Evolutionary conservation across 768 basidiomycete species (phyloP), one percentile per base, ranked within the genome.

Genomic region (Mycena polygramma): DNA sequence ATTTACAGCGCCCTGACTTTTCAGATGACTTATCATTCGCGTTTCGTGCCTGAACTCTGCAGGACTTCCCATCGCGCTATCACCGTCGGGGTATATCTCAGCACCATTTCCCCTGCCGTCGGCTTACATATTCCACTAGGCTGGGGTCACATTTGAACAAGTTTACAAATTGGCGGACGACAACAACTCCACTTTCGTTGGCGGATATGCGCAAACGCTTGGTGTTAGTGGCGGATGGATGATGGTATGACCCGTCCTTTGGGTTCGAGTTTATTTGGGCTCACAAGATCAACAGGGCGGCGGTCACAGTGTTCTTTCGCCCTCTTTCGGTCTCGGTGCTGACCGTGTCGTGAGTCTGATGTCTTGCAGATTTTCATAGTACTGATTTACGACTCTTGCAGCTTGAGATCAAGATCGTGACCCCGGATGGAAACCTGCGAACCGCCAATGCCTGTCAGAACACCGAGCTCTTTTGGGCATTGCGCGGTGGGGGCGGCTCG

Each of bases 401-500:
- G 68, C 72, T 81, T 19, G 71, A 79, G 66, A 82, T 83, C 72
- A 81, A 81, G 53, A 77, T 86, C 35, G 81, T 87, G 55, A 85
- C 83, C 1, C 81, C 85, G 0, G 79, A 82, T 64, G 86, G 86
- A 2, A 54, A 75, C 37, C 69, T 78, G 61, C 77, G 80, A n/a
- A 79, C 78, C 6, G 84, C 81, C 15, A 84, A 84, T 70, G 75
- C 75, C 1, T 75, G 72, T n/a, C 77, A 83, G 58, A 81, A 86
- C 63, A n/a, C 73, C 13, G 85, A 87, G 59, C 80, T 87, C 0
- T 86, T 84, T 74, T 86, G 81, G 77, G 85, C 83, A 0, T 68
- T 87, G 15, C 76, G 83, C 14, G 86, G 86, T 14, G 84, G 85
- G 0, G 85, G 82, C 1, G 81, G 82, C 1, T 77, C 77, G 20